Evolutionary conservation across 495 filamentous ascomycete species (phyloP).

Genomic region (Sporormia fimetaria): DNA sequence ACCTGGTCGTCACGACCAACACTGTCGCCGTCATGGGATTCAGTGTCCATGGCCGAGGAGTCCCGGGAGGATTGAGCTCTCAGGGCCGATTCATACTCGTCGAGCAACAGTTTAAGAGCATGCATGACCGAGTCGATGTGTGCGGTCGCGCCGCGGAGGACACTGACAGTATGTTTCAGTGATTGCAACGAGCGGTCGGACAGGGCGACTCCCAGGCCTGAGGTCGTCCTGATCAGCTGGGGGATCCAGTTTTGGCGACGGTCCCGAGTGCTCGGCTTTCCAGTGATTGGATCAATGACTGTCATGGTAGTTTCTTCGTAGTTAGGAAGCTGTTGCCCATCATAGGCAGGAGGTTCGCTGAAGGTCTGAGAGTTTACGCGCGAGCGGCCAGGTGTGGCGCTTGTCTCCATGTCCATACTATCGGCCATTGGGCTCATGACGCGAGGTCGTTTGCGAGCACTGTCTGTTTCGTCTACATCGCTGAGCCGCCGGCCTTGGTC

Average conservation of each 20-base stretch:
- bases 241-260: slow-evolving; percentile 54
- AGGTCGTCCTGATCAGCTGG: slow-evolving; percentile 69
- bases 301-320: slow-evolving; percentile 47
- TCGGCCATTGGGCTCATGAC: slow-evolving; percentile 34
- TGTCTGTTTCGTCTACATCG: slow-evolving; percentile 34
- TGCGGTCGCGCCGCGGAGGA: slow-evolving; percentile 65
- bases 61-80: slow-evolving; percentile 7
- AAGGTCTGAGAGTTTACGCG: slow-evolving; percentile 36
- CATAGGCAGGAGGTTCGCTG: slow-evolving; percentile 63
- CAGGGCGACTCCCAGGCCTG: slow-evolving; percentile 75
- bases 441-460: slow-evolving; percentile 54
- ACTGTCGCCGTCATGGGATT: slow-evolving; percentile 16
- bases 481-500: slow-evolving; percentile 32
- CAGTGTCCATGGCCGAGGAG: not conserved
- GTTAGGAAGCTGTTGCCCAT: slow-evolving; percentile 58
- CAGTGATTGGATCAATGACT: slow-evolving; percentile 17
- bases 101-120: slow-evolving; percentile 56
- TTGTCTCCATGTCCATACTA: slow-evolving; percentile 37
- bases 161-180: slow-evolving; percentile 63
- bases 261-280: slow-evolving; percentile 23
- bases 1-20: slow-evolving; percentile 33
- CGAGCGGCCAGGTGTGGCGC: slow-evolving; percentile 17
- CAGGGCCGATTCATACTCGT: slow-evolving; percentile 52
- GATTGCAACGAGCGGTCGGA: slow-evolving; percentile 68
- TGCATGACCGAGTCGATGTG: slow-evolving; percentile 58